Conservation (phyloP, 352 stramenopile genomes). For the Pythium myriotylum region DNA sequence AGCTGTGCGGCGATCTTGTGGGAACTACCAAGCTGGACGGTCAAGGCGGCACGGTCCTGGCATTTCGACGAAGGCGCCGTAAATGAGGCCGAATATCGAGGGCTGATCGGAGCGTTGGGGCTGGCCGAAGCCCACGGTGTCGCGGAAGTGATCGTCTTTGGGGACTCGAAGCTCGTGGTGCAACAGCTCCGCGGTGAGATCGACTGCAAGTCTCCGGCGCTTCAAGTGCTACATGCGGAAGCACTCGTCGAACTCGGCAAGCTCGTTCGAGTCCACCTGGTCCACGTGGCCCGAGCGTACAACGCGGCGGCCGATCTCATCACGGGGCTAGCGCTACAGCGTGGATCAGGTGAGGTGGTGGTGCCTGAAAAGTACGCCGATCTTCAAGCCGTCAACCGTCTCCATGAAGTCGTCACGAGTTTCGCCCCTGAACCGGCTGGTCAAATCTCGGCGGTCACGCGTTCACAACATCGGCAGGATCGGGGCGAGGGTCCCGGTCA, state of each 20-base stretch:
- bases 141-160: slow-evolving; percentile 19
- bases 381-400: no score
- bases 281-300: slow-evolving; percentile 18
- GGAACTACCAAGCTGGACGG: slow-evolving; percentile 1
- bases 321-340: no score
- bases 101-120: slow-evolving; percentile 1
- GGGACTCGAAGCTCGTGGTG: slow-evolving; percentile 24
- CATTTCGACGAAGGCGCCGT: slow-evolving; percentile 21
- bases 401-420: no score
- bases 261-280: slow-evolving; percentile 1
- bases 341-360: no score
- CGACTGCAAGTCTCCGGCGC: slow-evolving; percentile 17
- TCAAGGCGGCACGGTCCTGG: not conserved
- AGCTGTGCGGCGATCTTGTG: slow-evolving; percentile 25
- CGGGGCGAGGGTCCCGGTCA: no score
- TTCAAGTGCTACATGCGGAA: slow-evolving; percentile 12
- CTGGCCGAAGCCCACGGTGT: slow-evolving; percentile 5
- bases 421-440: no score
- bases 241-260: not conserved
- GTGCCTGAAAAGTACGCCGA: no score
- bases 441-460: no score
- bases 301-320: slow-evolving; percentile 23
- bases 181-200: slow-evolving; percentile 30
- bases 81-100: slow-evolving; percentile 29
- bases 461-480: no score